A percentile compares a stretch with the other conserved stretches of the same genome.
phyloP scores from a whole-genome alignment of 108 stramenopile genomes.

The Fragilariopsis cylindrus region DNA sequence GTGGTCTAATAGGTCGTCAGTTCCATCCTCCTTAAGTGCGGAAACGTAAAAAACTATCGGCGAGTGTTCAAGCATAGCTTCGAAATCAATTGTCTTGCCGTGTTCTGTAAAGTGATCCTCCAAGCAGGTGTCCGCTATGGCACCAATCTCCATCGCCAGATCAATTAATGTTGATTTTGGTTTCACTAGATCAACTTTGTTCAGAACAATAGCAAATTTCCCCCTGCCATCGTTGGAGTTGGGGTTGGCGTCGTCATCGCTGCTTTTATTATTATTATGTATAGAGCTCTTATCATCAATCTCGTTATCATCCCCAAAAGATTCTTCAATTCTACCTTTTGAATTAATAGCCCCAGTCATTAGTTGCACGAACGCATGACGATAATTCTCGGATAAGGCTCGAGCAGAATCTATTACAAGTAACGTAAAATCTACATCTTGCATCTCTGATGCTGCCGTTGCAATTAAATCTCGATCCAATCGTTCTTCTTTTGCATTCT shows the following conservation, averaged over 20 bases:
- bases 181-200: constrained; percentile 91
- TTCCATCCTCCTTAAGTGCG: constrained; percentile 77
- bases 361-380: constrained; percentile 62
- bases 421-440: constrained; percentile 73
- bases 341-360: constrained; percentile 62
- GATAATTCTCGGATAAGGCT: constrained; percentile 55
- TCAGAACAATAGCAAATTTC: constrained; percentile 85
- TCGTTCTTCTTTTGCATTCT: constrained; percentile 61
- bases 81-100: constrained; percentile 18
- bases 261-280: background rate
- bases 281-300: background rate
- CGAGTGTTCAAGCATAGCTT: constrained; percentile 41
- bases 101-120: constrained; percentile 28
- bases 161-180: constrained; percentile 80
- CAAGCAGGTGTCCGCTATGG: constrained; percentile 66
- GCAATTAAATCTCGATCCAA: constrained; percentile 55
- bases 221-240: background rate
- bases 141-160: constrained; percentile 71
- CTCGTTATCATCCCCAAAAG: constrained; percentile 22
- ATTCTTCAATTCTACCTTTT: constrained; percentile 63
- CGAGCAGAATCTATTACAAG: constrained; percentile 88
- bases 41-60: constrained; percentile 73
- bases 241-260: background rate
- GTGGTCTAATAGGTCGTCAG: constrained; percentile 76
- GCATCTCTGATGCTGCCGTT: constrained; percentile 67